Evolutionary conservation across 495 filamentous ascomycete species (phyloP).

Genomic region (Sordaria brevicollis): DNA sequence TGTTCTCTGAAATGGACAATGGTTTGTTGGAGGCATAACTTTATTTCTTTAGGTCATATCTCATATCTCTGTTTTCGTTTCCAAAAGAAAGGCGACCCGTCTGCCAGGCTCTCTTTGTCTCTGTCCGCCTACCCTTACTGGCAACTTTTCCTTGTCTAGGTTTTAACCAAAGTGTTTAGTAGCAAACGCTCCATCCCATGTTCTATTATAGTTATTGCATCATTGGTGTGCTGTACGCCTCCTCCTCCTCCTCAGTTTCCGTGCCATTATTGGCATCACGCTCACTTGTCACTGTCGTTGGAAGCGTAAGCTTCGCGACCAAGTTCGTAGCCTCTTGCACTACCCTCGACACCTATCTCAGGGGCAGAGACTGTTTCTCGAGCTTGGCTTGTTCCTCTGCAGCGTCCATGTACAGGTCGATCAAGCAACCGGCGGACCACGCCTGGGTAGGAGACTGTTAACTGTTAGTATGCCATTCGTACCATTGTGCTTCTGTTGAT

Average conservation of each 20-base stretch:
- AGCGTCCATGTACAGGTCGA: conserved; percentile 92
- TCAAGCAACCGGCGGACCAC: conserved; percentile 87
- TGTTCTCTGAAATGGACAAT: not conserved
- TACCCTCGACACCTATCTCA: conserved; percentile 6
- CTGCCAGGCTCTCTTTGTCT: not conserved
- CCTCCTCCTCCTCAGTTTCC: not conserved
- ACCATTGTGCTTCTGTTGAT: not conserved
- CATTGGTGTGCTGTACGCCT: not conserved
- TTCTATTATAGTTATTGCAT: not conserved
- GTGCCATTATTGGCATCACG: not conserved
- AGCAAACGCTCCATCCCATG: not conserved
- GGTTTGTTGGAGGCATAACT: not conserved
- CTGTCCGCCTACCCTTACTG: not conserved
- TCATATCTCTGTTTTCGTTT: not conserved
- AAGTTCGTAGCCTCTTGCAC: not conserved
- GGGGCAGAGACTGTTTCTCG: conserved; percentile 12
- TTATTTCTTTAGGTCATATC: not conserved
- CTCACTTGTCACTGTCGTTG: not conserved
- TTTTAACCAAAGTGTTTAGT: not conserved
- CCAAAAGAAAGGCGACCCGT: not conserved
- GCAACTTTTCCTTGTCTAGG: not conserved
- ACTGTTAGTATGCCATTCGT: conserved; percentile 6
- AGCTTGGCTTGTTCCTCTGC: conserved; percentile 33
- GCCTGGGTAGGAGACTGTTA: conserved; percentile 78
- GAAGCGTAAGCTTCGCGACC: not conserved